Base-by-base conservation (phyloP, 768 basidiomycete species). In the Fibroporia radiculosa region DNA sequence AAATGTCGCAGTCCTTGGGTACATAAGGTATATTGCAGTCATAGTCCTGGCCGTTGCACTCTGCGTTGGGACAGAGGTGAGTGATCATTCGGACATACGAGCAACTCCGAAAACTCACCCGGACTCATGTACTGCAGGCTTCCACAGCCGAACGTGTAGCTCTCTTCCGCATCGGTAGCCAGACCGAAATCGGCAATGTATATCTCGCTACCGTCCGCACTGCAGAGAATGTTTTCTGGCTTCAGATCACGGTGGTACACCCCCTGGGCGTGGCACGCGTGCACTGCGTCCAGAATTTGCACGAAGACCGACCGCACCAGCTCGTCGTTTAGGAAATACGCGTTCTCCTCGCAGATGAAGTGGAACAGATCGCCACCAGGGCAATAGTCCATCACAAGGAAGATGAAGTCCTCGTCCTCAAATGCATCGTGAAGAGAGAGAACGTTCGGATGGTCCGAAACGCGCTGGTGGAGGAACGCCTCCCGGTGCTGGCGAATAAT, bases 241-340 rank as follows among this genome's bases (percentile, higher is more conserved):
- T 77, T 78, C 39, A 78, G 60, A 50, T 77, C 75, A 20, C 76
- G 73, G 51, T 77, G 76, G 58, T 65, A 73, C 52, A 78, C 68
- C 20, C 68, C 67, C 27, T 64, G 55, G 25, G 56, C 50, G 55
- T 78, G 76, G 52, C 70, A 72, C 56, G 69, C 67, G 36, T 69
- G 61, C 53, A 78, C 67, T 3, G 73, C 69, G 53, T 74, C 72
- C 48, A 77, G 44, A 54, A 78, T 66, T 51, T 77, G 75, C 22
- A 71, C 56, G 60, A 75, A 76, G 35, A 71, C 67, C 20, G 52
- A 47, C 35, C 63, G 66, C 58, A 77, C 70, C 47, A 73, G 60
- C 4, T 48, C 54, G 58, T 73, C 70, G 50, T 73, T 58, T 29
- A 71, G 66, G 33, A 62, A 41, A 52, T 66, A 73, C 49, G 60